These are phyloP conservation scores for Candida labiduridarum DNA, from an alignment of 1,139 yeast genomes.

Conservation along the genomic window DNA sequence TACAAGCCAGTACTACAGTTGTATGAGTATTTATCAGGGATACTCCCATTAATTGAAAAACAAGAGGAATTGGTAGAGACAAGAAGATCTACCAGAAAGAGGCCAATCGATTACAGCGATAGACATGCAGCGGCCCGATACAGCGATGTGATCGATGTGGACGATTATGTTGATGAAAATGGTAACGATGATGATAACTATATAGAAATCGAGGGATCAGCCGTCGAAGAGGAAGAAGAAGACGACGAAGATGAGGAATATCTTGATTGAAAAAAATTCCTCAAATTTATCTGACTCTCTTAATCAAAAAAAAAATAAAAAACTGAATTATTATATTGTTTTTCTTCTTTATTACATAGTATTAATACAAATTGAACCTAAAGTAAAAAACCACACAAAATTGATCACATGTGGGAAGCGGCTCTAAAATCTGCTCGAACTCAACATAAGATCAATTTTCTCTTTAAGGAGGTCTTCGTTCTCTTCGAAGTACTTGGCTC, in stretches of 20 bases:
- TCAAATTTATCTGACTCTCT: too few relatives aligned
- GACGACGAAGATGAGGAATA: conserved; percentile 17
- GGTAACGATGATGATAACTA: conserved; percentile 24
- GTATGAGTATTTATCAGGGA: conserved; percentile 26
- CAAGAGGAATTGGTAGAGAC: conserved; percentile 21
- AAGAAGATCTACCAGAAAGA: conserved; percentile 19
- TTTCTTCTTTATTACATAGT: background rate
- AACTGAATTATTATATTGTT: background rate
- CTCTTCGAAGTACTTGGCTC: conserved; percentile 77
- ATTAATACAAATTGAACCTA: background rate
- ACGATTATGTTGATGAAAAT: conserved; percentile 17
- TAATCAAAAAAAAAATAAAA: too few relatives aligned
- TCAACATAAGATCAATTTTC: conserved; percentile 72
- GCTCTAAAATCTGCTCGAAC: conserved; percentile 28
- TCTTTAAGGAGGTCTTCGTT: conserved; percentile 67
- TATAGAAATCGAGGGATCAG: conserved; percentile 16
- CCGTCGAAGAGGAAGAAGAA: conserved; percentile 19
- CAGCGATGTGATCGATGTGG: conserved; percentile 22
- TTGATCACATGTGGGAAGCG: background rate
- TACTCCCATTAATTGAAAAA: conserved; percentile 24
- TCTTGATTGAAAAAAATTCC: conserved; percentile 3
- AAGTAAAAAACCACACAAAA: conserved; percentile 4
- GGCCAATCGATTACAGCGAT: conserved; percentile 19
- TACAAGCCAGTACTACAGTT: conserved; percentile 31
- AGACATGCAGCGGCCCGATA: conserved; percentile 20